Percentiles rank a stretch among this genome's conserved stretches.
phyloP scores from a whole-genome alignment of 768 basidiomycete species.

The Tylopilus rubrobrunneus region DNA sequence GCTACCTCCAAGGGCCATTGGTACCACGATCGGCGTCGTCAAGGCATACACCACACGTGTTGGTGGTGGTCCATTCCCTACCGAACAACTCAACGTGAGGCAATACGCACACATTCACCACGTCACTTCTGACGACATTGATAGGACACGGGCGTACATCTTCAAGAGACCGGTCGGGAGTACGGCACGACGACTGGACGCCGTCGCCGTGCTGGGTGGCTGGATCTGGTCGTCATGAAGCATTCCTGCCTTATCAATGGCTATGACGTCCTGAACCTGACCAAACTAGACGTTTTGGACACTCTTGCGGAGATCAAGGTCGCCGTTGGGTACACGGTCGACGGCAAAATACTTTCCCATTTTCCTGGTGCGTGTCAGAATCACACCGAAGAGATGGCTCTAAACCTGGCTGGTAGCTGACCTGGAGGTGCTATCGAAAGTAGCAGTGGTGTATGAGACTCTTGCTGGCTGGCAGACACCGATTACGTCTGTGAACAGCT shows the following conservation, averaged over 20 bases:
- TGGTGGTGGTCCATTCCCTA: slow-evolving; percentile 98
- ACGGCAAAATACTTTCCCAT: slow-evolving; percentile 73
- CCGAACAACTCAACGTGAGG: slow-evolving; percentile 86
- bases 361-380: slow-evolving; percentile 70
- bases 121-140: neutral
- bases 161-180: slow-evolving; percentile 93
- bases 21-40: slow-evolving; percentile 86
- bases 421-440: slow-evolving; percentile 71
- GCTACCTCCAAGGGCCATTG: slow-evolving; percentile 85
- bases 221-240: slow-evolving; percentile 92
- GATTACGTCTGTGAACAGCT: slow-evolving; percentile 61
- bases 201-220: slow-evolving; percentile 92
- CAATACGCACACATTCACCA: neutral
- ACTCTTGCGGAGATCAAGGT: slow-evolving; percentile 83
- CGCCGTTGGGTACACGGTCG: slow-evolving; percentile 71
- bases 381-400: neutral
- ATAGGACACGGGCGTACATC: slow-evolving; percentile 75
- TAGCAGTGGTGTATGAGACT: slow-evolving; percentile 84
- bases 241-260: slow-evolving; percentile 95
- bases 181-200: slow-evolving; percentile 93
- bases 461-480: slow-evolving; percentile 88
- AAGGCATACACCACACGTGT: slow-evolving; percentile 99
- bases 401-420: slow-evolving; percentile 53
- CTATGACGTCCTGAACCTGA: slow-evolving; percentile 89
- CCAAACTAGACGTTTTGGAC: slow-evolving; percentile 94